Percentiles rank a stretch among this genome's conserved stretches.
Evolutionary conservation across 805 yeast species (phyloP).

Genomic region (Saccharomycopsis fodiens): DNA sequence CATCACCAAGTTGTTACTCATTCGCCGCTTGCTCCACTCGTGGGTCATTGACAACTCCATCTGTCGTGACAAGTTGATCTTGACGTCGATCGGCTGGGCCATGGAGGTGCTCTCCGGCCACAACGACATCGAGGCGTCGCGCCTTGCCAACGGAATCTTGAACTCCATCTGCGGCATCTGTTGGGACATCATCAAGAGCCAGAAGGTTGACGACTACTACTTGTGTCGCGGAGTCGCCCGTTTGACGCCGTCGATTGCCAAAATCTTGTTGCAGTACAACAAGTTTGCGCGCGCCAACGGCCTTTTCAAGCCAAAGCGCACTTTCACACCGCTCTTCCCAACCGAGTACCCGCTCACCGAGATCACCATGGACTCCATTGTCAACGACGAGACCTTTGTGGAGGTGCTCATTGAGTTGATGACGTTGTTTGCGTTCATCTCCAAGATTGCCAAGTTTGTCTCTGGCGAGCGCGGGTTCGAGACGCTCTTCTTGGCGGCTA

Average conservation of each 20-base stretch:
- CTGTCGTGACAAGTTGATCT: conserved; percentile 34
- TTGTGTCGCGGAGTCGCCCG: conserved; percentile 43
- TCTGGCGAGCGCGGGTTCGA: conserved; percentile 37
- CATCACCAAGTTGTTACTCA: conserved; percentile 50
- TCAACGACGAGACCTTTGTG: conserved; percentile 58
- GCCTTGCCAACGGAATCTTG: conserved; percentile 57
- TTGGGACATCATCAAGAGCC: conserved; percentile 30
- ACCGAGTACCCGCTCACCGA: conserved; percentile 55
- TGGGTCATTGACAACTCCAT: conserved; percentile 26
- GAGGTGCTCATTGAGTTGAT: conserved; percentile 68
- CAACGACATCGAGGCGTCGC: conserved; percentile 47
- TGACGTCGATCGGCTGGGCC: conserved; percentile 45
- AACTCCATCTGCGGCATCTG: conserved; percentile 39
- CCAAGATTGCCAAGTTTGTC: conserved; percentile 40
- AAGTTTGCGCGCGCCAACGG: conserved; percentile 34
- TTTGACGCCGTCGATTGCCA: conserved; percentile 46
- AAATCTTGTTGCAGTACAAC: conserved; percentile 45
- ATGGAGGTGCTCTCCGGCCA: conserved; percentile 46
- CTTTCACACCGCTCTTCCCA: conserved; percentile 66
- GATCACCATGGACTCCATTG: conserved; percentile 63
- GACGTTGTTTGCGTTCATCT: conserved; percentile 48
- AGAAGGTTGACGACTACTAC: conserved; percentile 28
- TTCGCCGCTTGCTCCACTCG: conserved; percentile 46
- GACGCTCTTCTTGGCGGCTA: conserved; percentile 32
- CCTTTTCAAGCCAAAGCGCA: conserved; percentile 49